Evolutionary conservation across 2,329 filamentous ascomycete genomes (phyloP).

Genomic region (Nigrograna mackinnonii): DNA sequence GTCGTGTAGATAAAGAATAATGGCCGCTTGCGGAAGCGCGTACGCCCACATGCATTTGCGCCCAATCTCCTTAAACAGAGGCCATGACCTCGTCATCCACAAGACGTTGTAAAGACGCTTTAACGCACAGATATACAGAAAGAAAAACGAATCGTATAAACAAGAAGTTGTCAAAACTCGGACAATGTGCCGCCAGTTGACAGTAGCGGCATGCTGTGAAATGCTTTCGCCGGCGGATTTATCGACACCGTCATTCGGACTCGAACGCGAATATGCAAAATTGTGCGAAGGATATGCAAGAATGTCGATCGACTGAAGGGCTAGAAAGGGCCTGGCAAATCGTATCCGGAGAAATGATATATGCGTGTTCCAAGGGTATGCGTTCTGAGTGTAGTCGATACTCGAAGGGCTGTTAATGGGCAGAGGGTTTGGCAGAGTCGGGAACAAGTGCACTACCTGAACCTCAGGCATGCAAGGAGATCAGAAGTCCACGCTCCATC

Average conservation of each 20-base stretch:
- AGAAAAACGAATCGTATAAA: not conserved
- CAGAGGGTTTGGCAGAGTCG: not conserved
- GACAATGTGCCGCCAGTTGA: too few species aligned
- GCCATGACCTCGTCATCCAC: not conserved
- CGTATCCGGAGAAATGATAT: conserved; percentile 2
- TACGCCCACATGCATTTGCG: too few species aligned
- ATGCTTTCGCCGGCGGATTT: too few species aligned
- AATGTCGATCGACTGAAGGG: not conserved
- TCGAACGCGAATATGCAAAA: too few species aligned
- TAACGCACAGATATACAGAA: conserved; percentile 3
- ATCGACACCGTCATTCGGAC: too few species aligned
- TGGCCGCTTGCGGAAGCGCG: too few species aligned
- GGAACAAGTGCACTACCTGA: too few species aligned
- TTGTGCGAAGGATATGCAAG: not conserved
- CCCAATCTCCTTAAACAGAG: not conserved
- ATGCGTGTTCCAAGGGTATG: not conserved
- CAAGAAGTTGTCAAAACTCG: not conserved
- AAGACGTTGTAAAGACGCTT: conserved; percentile 1
- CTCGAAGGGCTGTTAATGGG: not conserved
- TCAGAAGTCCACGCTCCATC: conserved; percentile 50
- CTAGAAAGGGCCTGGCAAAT: not conserved
- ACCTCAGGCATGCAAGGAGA: not conserved
- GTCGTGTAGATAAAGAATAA: too few species aligned
- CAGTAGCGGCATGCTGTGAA: too few species aligned
- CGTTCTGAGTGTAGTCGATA: not conserved